Percentiles rank a stretch among this genome's conserved stretches.
These are phyloP conservation scores for Gentiana dahurica DNA, from an alignment of 257 asterid species.

Conservation along the genomic window DNA sequence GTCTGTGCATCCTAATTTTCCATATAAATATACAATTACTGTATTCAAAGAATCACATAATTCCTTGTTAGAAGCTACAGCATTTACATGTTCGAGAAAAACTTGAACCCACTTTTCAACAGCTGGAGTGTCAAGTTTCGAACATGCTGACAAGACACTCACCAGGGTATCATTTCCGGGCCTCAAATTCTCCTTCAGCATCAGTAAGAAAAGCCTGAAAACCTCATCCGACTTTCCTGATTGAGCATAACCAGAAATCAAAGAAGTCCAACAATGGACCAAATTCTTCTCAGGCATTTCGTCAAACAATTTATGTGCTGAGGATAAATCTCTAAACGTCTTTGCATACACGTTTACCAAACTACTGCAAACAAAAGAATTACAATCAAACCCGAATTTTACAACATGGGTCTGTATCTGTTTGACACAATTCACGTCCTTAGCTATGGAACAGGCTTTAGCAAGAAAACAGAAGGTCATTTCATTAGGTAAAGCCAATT, in stretches of 20 bases:
- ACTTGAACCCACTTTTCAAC: constrained; percentile 40
- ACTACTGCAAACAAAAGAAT: constrained; percentile 47
- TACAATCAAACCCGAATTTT: constrained; percentile 33
- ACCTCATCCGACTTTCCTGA: constrained; percentile 40
- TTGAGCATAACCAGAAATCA: constrained; percentile 62
- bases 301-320: constrained; percentile 53
- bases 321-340: constrained; percentile 30
- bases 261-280: constrained; percentile 57
- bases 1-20: constrained; percentile 39
- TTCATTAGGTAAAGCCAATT: constrained; percentile 36
- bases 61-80: constrained; percentile 1
- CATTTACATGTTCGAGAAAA: constrained; percentile 11
- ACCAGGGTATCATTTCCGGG: constrained; percentile 66
- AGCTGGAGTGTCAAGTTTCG: constrained; percentile 23
- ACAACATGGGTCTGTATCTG: constrained; percentile 41
- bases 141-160: constrained; percentile 61
- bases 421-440: constrained; percentile 17
- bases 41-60: constrained; percentile 30
- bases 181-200: constrained; percentile 36
- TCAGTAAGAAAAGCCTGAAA: constrained; percentile 28
- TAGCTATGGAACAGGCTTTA: constrained; percentile 40
- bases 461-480: constrained; percentile 58
- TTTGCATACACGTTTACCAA: constrained; percentile 43
- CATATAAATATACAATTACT: constrained; percentile 48
- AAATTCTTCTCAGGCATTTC: constrained; percentile 46